Percentiles rank a stretch among this genome's conserved stretches.
Evolutionary conservation across 129 eudicot genomes (phyloP).

Genomic region (Oenanthe sinensis): DNA sequence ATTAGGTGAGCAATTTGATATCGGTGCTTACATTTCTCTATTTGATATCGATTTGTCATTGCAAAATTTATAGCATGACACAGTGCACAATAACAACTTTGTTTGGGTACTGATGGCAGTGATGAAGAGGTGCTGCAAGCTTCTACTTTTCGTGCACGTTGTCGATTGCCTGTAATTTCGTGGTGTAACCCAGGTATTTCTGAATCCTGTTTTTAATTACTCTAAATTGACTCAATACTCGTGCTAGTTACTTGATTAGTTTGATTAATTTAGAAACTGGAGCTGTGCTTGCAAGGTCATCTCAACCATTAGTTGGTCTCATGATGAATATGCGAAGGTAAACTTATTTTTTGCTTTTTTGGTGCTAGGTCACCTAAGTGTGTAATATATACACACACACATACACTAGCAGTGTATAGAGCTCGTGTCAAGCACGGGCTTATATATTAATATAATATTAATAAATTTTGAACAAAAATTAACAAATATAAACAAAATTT

Average conservation of each 20-base stretch:
- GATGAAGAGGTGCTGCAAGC: conserved; percentile 87
- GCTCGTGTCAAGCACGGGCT: too few species aligned
- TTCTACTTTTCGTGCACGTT: conserved; percentile 85
- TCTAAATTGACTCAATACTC: conserved; percentile 1
- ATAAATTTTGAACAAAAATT: too few species aligned
- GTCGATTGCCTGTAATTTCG: conserved; percentile 81
- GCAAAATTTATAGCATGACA: not conserved
- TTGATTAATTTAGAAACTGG: conserved; percentile 44
- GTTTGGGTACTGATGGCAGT: conserved; percentile 32
- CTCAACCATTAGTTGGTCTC: conserved; percentile 94
- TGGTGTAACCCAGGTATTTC: conserved; percentile 80
- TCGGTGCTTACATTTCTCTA: not conserved
- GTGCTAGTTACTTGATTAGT: conserved; percentile 14
- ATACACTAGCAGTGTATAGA: too few species aligned
- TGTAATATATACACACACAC: not conserved
- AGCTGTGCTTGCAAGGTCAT: conserved; percentile 97
- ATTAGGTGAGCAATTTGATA: conserved; percentile 41
- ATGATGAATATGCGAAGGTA: conserved; percentile 99
- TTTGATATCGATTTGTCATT: not conserved
- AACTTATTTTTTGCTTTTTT: conserved; percentile 3
- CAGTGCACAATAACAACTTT: conserved; percentile 12
- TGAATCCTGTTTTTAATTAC: not conserved
- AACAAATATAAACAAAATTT: too few species aligned
- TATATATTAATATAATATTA: too few species aligned
- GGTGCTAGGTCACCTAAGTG: not conserved